phyloP scores from a whole-genome alignment of 2,329 filamentous ascomycete genomes.

The Aspergillus sp. region DNA sequence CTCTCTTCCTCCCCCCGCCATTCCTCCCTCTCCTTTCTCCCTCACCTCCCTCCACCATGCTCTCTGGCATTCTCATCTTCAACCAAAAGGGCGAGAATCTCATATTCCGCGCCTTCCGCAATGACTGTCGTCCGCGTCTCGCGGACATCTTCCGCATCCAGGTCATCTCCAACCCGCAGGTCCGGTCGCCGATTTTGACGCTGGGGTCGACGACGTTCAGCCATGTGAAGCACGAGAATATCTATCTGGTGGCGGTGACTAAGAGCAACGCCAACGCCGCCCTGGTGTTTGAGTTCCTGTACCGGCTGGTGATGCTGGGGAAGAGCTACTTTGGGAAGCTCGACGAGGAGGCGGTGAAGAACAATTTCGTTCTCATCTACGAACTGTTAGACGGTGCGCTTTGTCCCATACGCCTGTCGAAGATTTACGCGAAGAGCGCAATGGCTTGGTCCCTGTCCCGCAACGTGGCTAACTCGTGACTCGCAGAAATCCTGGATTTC shows the following conservation, averaged over 20 bases:
- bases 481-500: constrained; percentile 93
- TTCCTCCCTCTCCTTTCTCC: constrained; percentile 6
- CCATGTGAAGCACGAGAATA: constrained; percentile 99
- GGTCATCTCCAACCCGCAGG: constrained; percentile 96
- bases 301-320: constrained; percentile 83
- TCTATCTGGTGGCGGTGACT: constrained; percentile 94
- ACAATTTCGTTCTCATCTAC: constrained; percentile 98
- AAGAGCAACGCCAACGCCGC: constrained; percentile 99
- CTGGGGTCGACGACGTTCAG: constrained; percentile 97
- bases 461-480: neutral
- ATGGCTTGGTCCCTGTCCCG: neutral
- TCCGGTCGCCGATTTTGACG: constrained; percentile 94
- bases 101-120: constrained; percentile 97
- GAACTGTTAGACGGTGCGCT: constrained; percentile 83
- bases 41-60: constrained; percentile 58
- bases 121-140: constrained; percentile 94
- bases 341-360: constrained; percentile 99
- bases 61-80: constrained; percentile 96
- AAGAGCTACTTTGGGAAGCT: constrained; percentile 98
- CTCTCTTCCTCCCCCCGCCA: constrained; percentile 4
- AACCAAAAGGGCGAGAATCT: constrained; percentile 99
- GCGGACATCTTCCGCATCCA: constrained; percentile 99
- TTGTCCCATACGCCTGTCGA: neutral
- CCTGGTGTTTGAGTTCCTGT: constrained; percentile 95
- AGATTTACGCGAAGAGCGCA: neutral